Base-by-base conservation (phyloP, 1,284 basidiomycete genomes). In the Cerrena zonata region DNA sequence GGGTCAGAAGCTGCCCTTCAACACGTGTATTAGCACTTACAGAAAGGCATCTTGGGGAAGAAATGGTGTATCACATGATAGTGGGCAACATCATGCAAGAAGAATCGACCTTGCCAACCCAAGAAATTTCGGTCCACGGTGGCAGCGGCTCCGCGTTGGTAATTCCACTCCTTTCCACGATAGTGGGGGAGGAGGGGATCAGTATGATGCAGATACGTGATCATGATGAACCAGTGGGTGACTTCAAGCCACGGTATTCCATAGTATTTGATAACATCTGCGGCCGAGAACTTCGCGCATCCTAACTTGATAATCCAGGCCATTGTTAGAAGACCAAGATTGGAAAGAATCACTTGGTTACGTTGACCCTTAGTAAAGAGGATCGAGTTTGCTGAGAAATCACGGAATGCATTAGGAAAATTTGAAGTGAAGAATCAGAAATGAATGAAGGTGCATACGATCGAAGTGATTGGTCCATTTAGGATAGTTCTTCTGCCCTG, bases 401-500 rank as follows among this genome's bases (percentile, higher is more conserved):
- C 37, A 46, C 4, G 13, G 4, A 21, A n/a, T 2, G 18, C 25
- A 27, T 22, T 4, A 19, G 18, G 11, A 40, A 42, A 36, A 48
- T 22, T 42, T 18, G 4, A 42, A 7, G 13, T 15, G 13, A 27
- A 15, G 34, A n/a, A n/a, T n/a, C n/a, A n/a, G n/a, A 19, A 2
- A 46, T 18, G 13, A 22, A 24, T 30, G 36, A 12, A 27, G 24
- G 13, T 42, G 69, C 75, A 59, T 53, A 80, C 77, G 78, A 64
- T 77, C 66, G 53, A 82, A 81, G 56, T 82, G 79, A 56, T 80
- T 81, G 13, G 79, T 82, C 71, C 73, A 78, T 65, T 71, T 73
- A 45, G 83, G 84, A 77, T 93, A 78, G 69, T 78, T 65, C 66
- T 78, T 79, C 58, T 82, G 79, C 1, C 82, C 80, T 12, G 82